phyloP scores from a whole-genome alignment of 75 land plant genomes.

The Cupressus sempervirens region DNA sequence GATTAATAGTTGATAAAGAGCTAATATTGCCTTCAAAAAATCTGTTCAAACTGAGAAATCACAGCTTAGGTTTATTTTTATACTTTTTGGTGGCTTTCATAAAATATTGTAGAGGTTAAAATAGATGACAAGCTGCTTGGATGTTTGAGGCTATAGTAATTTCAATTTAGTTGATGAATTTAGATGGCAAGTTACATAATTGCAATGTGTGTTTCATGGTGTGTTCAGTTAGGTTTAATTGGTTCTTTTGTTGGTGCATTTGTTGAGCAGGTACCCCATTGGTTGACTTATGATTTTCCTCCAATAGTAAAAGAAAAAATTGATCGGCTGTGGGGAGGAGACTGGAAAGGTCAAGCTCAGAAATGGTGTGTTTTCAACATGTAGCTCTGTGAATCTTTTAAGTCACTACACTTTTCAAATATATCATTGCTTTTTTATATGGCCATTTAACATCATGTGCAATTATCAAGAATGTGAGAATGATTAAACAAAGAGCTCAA shows the following conservation, averaged over 20 bases:
- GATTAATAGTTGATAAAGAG: neutral
- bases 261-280: slow-evolving; percentile 54
- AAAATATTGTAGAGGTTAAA: neutral
- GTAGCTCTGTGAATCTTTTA: neutral
- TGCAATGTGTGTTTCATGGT: neutral
- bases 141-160: neutral
- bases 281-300: slow-evolving; percentile 89
- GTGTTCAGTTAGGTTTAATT: neutral
- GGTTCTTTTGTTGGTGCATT: neutral
- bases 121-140: neutral
- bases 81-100: neutral
- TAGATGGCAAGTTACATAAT: neutral
- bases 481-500: neutral
- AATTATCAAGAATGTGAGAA: neutral
- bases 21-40: neutral
- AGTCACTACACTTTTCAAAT: neutral
- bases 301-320: slow-evolving; percentile 78
- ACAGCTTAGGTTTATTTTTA: neutral
- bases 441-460: neutral
- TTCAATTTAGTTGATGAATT: neutral
- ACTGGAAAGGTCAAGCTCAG: slow-evolving; percentile 93
- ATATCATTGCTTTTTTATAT: neutral
- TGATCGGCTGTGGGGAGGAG: slow-evolving; percentile 67
- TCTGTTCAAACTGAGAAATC: neutral
- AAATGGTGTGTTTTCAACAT: slow-evolving; percentile 54